Base-by-base conservation (phyloP, 768 basidiomycete genomes). In the Boletellus ananas region DNA sequence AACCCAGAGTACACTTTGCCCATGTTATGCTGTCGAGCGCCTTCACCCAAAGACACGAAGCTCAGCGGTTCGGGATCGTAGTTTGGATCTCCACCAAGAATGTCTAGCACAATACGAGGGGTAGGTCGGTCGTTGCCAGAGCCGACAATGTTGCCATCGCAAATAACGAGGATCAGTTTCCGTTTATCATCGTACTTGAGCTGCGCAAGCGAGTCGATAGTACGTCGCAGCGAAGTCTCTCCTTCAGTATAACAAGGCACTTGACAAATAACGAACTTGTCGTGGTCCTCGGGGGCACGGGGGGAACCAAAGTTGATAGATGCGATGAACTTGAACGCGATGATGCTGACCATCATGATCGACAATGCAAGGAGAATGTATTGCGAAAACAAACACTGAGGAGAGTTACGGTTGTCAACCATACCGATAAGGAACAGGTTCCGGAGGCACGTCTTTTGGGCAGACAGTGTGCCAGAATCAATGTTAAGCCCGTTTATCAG, bases 171-270 rank as follows among this genome's bases (percentile, higher is more conserved):
- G 25, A 98, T 74, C 8, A 98, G 75, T 70, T 97, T 97, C 34
- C 95, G 88, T 71, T 98, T 99, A 74, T 99, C 95, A 62, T 99
- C 95, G 61, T 98, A 99, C 69, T 91, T 94, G 70, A 95, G 77
- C 66, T 88, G 82, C 2, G 95, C 92, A 50, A 99, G 74, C 5
- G 94, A 95, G 65, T 98, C 93, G 63, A 99, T 95, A 2, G 94
- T 96, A 58, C 75, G 77, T 43, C 88, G 79, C 44, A 98, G 74
- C 6, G 92, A 96, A 13, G 74, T 66, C 55, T 94, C 88, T 56
- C 94, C 95, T 76, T 98, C 95, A 3, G 95, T 98, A 66, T 98
- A 98, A 79, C 95, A 97, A 25, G 95, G 95, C 0, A 98, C 93
- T 63, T 98, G 95, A 66, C 94, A 97, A 59, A 95, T 91, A 55